Evolutionary conservation across 2,329 filamentous ascomycete species (phyloP), one percentile per base, ranked within the genome.

Genomic region (Teratosphaeria zuluensis): DNA sequence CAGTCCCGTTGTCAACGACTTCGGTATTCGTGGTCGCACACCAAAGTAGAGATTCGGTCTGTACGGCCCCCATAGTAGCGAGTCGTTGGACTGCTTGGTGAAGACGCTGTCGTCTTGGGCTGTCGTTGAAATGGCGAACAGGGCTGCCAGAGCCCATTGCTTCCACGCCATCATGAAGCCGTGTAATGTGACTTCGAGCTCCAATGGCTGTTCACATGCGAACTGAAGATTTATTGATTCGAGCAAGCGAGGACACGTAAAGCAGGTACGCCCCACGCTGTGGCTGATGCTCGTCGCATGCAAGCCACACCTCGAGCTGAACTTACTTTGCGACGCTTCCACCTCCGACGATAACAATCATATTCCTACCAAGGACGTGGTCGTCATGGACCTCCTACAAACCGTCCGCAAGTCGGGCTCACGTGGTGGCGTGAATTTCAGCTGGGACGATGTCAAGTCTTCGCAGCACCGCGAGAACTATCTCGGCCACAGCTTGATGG

Each of bases 31-130:
- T 53, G 92, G 90, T 21, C 90, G 83, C 38, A 96, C 83, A 1
- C 92, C 92, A 77, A 97, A 97, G 75, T 96, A 97, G 52, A 97
- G 75, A 69, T 96, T 96, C 0, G 92, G 88, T 66, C 90, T 84
- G 76, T 97, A 99, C 1, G 94, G 90, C 0, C 94, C 94, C 94
- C 94, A 99, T 77, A 97, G 80, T 66, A 99, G 80, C 69, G 88
- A 92, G 69, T 95, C 82, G 74, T 97, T 96, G 65, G 78, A 82
- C 28, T 78, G 77, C 68, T 75, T 76, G 58, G 62, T 68, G 65
- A 72, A 73, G 60, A 70, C 66, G 30, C 54, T 54, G 21, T 66
- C 63, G 51, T 64, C 55, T 24, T 61, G 61, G 28, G 65, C 55
- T 35, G 58, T 60, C 38, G 64, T 53, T 35, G 66, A 62, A 6